Conservation (phyloP, 2,329 filamentous ascomycete genomes). For the Arthrobotrys musiformis region DNA sequence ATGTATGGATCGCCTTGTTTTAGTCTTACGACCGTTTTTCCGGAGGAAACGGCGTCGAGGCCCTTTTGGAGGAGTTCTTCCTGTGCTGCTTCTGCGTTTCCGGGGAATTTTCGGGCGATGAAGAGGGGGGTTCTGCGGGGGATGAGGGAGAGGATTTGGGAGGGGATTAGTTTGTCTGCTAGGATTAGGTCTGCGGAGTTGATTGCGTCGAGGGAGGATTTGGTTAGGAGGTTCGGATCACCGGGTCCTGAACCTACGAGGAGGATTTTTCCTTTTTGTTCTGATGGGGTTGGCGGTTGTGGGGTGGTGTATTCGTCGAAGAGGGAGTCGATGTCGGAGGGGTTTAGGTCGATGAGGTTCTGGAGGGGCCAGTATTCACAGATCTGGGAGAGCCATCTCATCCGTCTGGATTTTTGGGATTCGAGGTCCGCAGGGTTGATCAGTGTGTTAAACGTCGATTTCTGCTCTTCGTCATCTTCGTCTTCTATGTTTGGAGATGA, state of each 20-base stretch:
- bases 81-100: slow-evolving; percentile 93
- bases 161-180: slow-evolving; percentile 85
- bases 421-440: slow-evolving; percentile 78
- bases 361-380: slow-evolving; percentile 98
- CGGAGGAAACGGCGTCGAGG: slow-evolving; percentile 73
- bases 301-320: slow-evolving; percentile 66
- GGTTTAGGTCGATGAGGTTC: slow-evolving; percentile 80
- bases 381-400: slow-evolving; percentile 93
- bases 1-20: slow-evolving; percentile 98
- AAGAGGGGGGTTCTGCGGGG: slow-evolving; percentile 87
- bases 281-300: slow-evolving; percentile 26
- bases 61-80: slow-evolving; percentile 86
- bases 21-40: slow-evolving; percentile 83
- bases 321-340: slow-evolving; percentile 80
- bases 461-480: slow-evolving; percentile 75
- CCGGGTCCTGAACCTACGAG: slow-evolving; percentile 93
- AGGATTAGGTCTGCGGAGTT: slow-evolving; percentile 79
- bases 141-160: slow-evolving; percentile 85
- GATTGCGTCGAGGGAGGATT: slow-evolving; percentile 81
- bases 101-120: slow-evolving; percentile 96
- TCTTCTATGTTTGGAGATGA: no score
- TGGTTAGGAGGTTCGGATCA: slow-evolving; percentile 89
- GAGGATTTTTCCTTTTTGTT: slow-evolving; percentile 75
- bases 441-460: slow-evolving; percentile 83
- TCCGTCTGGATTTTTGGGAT: slow-evolving; percentile 79